A percentile compares a stretch with the other conserved stretches of the same genome.
These are phyloP conservation scores for Pluteus cervinus DNA, from an alignment of 768 basidiomycete genomes.

Conservation along the genomic window DNA sequence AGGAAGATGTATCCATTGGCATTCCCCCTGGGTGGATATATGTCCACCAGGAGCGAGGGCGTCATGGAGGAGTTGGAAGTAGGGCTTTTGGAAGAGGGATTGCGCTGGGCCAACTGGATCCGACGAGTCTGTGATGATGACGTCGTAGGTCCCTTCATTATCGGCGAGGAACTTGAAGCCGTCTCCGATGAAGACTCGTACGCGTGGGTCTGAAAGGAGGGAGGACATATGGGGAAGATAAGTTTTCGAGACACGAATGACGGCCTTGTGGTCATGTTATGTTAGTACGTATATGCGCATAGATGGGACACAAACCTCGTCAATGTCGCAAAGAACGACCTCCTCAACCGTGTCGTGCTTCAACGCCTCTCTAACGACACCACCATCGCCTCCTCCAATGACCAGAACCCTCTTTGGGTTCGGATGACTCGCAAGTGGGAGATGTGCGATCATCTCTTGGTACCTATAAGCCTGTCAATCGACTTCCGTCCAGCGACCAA, in stretches of 20 bases:
- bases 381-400: constrained; percentile 97
- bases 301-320: constrained; percentile 54
- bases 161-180: constrained; percentile 96
- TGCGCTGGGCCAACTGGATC: constrained; percentile 96
- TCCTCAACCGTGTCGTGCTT: constrained; percentile 89
- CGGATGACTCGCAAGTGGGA: constrained; percentile 94
- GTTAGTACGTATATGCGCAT: background rate
- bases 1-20: constrained; percentile 88
- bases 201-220: constrained; percentile 73
- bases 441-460: constrained; percentile 98
- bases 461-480: constrained; percentile 46
- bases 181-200: constrained; percentile 84
- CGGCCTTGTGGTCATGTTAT: constrained; percentile 52
- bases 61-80: constrained; percentile 91
- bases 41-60: constrained; percentile 85
- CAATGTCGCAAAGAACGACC: constrained; percentile 96
- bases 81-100: constrained; percentile 92
- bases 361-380: constrained; percentile 94
- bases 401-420: constrained; percentile 95
- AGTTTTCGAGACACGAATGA: constrained; percentile 88
- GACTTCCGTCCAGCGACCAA: background rate
- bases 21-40: constrained; percentile 95
- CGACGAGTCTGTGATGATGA: constrained; percentile 98
- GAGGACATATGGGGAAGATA: constrained; percentile 93
- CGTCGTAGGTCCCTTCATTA: constrained; percentile 85